Evolutionary conservation across 495 filamentous ascomycete species (phyloP), one percentile per base, ranked within the genome.

Genomic region (Hypoxylon fragiforme): DNA sequence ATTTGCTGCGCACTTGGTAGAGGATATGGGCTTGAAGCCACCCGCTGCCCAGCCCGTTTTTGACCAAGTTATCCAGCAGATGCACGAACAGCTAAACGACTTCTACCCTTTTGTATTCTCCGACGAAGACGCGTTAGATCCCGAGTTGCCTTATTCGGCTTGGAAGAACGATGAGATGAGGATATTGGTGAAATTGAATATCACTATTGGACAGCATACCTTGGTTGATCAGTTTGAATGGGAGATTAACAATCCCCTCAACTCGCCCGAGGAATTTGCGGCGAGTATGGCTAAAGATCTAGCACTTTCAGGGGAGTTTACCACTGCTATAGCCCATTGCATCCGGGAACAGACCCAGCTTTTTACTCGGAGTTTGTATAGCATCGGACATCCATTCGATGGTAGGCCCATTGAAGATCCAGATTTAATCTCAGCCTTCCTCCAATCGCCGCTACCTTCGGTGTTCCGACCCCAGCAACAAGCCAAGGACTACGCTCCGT

Each of bases 161-260:
- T 96, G 96, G 75, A 96, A 97, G 69, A 94, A 98, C 62, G 95
- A 98, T 62, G 94, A 98, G 72, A 96, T 98, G 92, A 85, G 94
- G 47, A 91, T 98, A 22, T 73, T 91, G 14, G 83, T 98, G 61
- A 97, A 96, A 70, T 77, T 98, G 32, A 96, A 98, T 67, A 97
- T 98, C 64, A 97, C 94, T 18, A 97, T 98, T 68, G 95, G 94
- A 1, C 87, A 89, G 54, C 89, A 95, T 67, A 97, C 92, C 0
- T 77, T 98, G 19, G 85, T 96, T 16, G 94, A 98, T 62, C 95
- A 98, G 67, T 97, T 98, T 44, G 94, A 98, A 71, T 98, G 94
- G 94, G 94, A 97, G 64, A 90, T 97, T 64, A 97, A 97, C 68
- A 92, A 97, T 62, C 85, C 91, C 0, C 75, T 84, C 54, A 97